Percentiles rank a stretch among this genome's conserved stretches.
These are phyloP conservation scores for Lentinula lateritia DNA, from an alignment of 768 basidiomycete genomes.

Conservation along the genomic window DNA sequence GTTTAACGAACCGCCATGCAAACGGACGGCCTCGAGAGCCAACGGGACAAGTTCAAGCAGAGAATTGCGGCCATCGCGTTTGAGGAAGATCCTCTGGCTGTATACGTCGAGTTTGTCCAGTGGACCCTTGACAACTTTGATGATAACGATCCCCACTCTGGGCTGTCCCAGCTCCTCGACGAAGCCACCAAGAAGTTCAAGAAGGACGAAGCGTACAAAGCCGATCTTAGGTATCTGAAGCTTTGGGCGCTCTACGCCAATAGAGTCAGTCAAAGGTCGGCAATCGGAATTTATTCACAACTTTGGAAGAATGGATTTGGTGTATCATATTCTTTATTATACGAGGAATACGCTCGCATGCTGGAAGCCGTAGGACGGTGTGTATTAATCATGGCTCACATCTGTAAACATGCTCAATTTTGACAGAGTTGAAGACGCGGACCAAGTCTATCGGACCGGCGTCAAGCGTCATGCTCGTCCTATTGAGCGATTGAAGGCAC, in stretches of 20 bases:
- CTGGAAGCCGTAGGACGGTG: constrained; percentile 78
- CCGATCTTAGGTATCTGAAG: constrained; percentile 86
- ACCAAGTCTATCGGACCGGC: constrained; percentile 75
- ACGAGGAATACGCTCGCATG: constrained; percentile 84
- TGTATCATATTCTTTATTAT: constrained; percentile 70
- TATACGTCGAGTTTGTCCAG: constrained; percentile 81
- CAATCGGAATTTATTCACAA: constrained; percentile 68
- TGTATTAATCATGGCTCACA: constrained; percentile 20
- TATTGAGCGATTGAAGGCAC: constrained; percentile 73
- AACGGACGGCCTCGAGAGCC: constrained; percentile 9
- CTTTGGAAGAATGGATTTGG: constrained; percentile 73
- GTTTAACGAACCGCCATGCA: constrained; percentile 11
- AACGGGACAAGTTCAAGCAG: constrained; percentile 22
- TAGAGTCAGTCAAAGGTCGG: constrained; percentile 65
- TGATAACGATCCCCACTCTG: constrained; percentile 62
- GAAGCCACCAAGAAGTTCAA: constrained; percentile 80
- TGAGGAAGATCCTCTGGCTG: constrained; percentile 82
- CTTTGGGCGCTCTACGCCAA: constrained; percentile 87
- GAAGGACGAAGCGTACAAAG: constrained; percentile 77
- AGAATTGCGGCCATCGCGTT: constrained; percentile 43
- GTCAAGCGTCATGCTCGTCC: constrained; percentile 80
- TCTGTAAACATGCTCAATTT: constrained; percentile 5
- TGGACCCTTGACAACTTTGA: constrained; percentile 84
- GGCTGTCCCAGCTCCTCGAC: constrained; percentile 77
- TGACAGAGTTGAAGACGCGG: constrained; percentile 73